Percentiles rank a stretch among this genome's conserved stretches.
Conservation (phyloP, 2,329 filamentous ascomycete genomes). For the Hymenoscyphus repandus region DNA sequence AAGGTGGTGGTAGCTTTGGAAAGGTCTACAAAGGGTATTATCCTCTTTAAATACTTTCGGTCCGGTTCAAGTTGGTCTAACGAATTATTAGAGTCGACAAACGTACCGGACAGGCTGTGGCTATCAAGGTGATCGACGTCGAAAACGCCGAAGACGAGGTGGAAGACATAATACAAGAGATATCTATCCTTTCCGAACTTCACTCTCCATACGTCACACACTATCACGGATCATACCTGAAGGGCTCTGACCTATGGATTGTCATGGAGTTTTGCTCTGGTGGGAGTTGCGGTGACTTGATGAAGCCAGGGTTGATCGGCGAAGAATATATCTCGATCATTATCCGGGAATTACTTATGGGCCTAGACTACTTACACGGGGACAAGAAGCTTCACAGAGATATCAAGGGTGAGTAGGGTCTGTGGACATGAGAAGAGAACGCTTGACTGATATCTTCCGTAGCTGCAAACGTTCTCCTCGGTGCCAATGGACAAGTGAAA, state of each 20-base stretch:
- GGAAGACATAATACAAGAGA: slow-evolving; percentile 98
- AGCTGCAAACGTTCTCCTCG: slow-evolving; percentile 91
- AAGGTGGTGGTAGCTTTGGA: slow-evolving; percentile 94
- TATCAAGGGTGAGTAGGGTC: slow-evolving; percentile 71
- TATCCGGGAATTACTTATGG: slow-evolving; percentile 79
- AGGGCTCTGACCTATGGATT: slow-evolving; percentile 96
- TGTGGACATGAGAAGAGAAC: slow-evolving; percentile 5
- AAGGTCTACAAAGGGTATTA: slow-evolving; percentile 95
- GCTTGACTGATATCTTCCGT: slow-evolving; percentile 7
- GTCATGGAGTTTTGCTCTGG: slow-evolving; percentile 99
- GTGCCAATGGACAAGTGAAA: slow-evolving; percentile 91
- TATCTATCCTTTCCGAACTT: slow-evolving; percentile 92
- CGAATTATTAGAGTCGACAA: slow-evolving; percentile 71
- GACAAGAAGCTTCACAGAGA: slow-evolving; percentile 97
- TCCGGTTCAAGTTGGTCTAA: slow-evolving; percentile 14
- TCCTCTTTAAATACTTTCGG: slow-evolving; percentile 6
- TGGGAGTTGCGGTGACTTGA: slow-evolving; percentile 89
- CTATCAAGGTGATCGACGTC: slow-evolving; percentile 98
- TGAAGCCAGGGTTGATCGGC: slow-evolving; percentile 86
- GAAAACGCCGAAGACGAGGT: slow-evolving; percentile 99
- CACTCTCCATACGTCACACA: slow-evolving; percentile 96
- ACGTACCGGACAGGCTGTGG: slow-evolving; percentile 84
- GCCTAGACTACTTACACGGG: slow-evolving; percentile 85
- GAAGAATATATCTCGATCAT: slow-evolving; percentile 99
- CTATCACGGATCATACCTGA: slow-evolving; percentile 95